phyloP scores from a whole-genome alignment of 75 land plant genomes.

The Ceratopteris richardii region DNA sequence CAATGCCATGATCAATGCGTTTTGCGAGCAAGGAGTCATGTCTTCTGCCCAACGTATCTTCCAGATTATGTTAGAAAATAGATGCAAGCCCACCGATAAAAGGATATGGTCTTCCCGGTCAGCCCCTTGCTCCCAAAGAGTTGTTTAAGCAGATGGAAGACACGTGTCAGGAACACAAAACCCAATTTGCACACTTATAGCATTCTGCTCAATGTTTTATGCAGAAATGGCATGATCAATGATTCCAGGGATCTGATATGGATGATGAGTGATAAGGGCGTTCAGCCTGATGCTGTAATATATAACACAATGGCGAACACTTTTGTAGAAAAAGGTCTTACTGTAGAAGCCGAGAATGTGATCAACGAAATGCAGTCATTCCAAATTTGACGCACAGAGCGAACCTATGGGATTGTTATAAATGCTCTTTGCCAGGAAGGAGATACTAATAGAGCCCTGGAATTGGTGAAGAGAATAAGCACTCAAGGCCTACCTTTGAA shows the following conservation, averaged over 20 bases:
- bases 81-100: constrained; percentile 63
- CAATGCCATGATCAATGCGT: constrained; percentile 78
- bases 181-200: constrained; percentile 71
- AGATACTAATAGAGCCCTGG: constrained; percentile 43
- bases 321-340: constrained; percentile 59
- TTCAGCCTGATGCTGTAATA: constrained; percentile 70
- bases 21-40: constrained; percentile 53
- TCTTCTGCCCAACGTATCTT: constrained; percentile 52
- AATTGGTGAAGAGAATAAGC: constrained; percentile 53
- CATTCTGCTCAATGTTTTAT: constrained; percentile 71
- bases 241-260: constrained; percentile 65
- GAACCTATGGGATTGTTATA: constrained; percentile 81
- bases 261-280: constrained; percentile 49
- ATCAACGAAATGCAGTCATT: constrained; percentile 61
- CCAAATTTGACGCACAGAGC: constrained; percentile 50
- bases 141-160: constrained; percentile 51
- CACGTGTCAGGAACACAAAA: constrained; percentile 23
- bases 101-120: constrained; percentile 64
- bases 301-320: constrained; percentile 82
- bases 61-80: constrained; percentile 56
- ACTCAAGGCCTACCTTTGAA: constrained; percentile 56
- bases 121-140: constrained; percentile 51
- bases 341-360: constrained; percentile 47
- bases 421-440: constrained; percentile 68
- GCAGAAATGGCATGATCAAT: constrained; percentile 33